phyloP scores from a whole-genome alignment of 306 rosid genomes.

The Prunus davidiana region DNA sequence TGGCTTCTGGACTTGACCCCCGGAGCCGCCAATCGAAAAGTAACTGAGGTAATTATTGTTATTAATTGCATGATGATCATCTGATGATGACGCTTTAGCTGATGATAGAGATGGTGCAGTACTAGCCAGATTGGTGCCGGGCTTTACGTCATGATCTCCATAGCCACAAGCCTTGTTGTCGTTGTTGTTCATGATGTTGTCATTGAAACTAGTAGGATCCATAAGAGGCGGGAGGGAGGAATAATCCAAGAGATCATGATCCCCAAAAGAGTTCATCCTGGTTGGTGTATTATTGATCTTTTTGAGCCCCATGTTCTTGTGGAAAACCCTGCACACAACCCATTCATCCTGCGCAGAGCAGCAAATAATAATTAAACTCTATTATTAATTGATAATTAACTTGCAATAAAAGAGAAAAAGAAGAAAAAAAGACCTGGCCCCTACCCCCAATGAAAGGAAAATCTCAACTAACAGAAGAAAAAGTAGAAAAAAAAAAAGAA shows the following conservation, averaged over 20 bases:
- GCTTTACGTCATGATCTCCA: conserved; percentile 18
- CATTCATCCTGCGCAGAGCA: conserved; percentile 68
- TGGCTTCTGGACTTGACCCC: conserved; percentile 23
- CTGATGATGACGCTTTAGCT: conserved; percentile 23
- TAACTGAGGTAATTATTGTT: conserved; percentile 6
- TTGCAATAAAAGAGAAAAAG: conserved; percentile 12
- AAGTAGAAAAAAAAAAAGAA: too few relatives aligned
- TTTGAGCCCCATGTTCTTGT: conserved; percentile 58
- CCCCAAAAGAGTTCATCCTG: conserved; percentile 52
- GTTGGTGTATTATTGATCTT: conserved; percentile 22
- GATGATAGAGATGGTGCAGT: conserved; percentile 20
- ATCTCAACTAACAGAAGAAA: conserved; percentile 37
- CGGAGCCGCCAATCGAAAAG: conserved; percentile 23
- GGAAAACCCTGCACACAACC: conserved; percentile 81
- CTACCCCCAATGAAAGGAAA: conserved; percentile 40
- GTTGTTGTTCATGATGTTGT: not conserved
- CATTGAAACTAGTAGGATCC: conserved; percentile 29
- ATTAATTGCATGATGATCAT: not conserved
- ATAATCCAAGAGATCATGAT: conserved; percentile 37
- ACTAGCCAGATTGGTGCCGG: not conserved
- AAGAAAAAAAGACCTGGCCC: conserved; percentile 5
- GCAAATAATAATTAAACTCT: not conserved
- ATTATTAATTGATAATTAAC: conserved; percentile 1
- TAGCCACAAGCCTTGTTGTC: not conserved
- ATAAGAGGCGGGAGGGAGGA: conserved; percentile 79